phyloP scores from a whole-genome alignment of 306 rosid genomes.

The Aeschynomene evenia region DNA sequence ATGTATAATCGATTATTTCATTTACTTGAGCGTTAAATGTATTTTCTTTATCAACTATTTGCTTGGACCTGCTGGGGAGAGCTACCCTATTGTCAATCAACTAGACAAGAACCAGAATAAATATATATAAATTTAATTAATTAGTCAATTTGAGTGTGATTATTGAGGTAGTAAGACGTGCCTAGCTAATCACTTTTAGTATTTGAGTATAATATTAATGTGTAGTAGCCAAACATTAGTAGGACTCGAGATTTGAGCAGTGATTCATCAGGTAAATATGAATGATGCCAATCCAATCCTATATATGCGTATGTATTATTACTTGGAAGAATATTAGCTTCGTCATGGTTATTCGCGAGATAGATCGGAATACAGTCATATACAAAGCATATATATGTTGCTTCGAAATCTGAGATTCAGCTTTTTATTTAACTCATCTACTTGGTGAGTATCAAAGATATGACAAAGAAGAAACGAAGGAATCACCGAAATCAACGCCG shows the following conservation, averaged over 20 bases:
- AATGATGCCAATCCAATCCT: neutral
- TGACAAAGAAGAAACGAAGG: constrained; percentile 62
- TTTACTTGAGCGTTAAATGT: too few relatives aligned
- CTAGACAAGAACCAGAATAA: too few relatives aligned
- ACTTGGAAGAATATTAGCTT: constrained; percentile 44
- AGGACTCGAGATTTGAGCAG: constrained; percentile 28
- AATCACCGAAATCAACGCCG: constrained; percentile 75
- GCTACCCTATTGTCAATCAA: too few relatives aligned
- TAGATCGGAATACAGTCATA: constrained; percentile 44
- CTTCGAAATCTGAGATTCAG: constrained; percentile 50
- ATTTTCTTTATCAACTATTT: too few relatives aligned
- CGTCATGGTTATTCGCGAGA: constrained; percentile 41
- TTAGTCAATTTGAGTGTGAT: too few relatives aligned
- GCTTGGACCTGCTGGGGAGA: too few relatives aligned
- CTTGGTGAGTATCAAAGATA: constrained; percentile 53
- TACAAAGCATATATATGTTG: constrained; percentile 49
- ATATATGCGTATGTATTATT: neutral
- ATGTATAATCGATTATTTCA: too few relatives aligned
- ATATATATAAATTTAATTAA: too few relatives aligned
- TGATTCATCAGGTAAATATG: neutral
- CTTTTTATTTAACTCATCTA: constrained; percentile 12
- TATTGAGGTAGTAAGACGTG: neutral
- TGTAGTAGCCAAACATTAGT: neutral
- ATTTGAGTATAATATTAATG: neutral
- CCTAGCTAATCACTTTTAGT: neutral